These are phyloP conservation scores for Globisporangium paddicum DNA, from an alignment of 352 stramenopile species.

Conservation along the genomic window DNA sequence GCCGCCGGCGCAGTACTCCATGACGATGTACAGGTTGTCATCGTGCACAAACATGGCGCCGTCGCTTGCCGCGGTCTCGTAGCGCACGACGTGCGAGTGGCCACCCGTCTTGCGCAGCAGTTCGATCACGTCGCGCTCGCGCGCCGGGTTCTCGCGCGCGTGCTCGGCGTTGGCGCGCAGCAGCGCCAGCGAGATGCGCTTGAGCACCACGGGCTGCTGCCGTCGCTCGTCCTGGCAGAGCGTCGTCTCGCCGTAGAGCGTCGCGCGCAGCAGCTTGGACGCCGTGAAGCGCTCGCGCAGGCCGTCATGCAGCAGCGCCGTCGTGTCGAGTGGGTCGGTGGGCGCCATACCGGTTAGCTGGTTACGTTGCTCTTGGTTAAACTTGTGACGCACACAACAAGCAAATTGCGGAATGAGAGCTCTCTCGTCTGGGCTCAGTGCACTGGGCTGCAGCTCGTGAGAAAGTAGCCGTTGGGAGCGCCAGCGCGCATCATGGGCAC, in stretches of 20 bases:
- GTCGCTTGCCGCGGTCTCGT: constrained; percentile 15
- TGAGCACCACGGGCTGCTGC: constrained; percentile 49
- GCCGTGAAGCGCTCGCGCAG: constrained; percentile 27
- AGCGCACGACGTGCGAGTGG: constrained; percentile 37
- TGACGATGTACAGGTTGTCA: constrained; percentile 44
- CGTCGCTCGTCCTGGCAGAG: constrained; percentile 34
- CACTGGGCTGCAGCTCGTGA: background rate
- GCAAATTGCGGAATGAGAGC: constrained; percentile 2
- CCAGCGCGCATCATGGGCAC: background rate
- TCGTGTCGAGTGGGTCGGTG: background rate
- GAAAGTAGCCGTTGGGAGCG: background rate
- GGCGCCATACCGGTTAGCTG: background rate
- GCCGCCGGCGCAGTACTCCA: constrained; percentile 61
- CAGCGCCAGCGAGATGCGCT: constrained; percentile 35
- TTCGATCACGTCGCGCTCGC: constrained; percentile 42
- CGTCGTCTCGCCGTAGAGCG: constrained; percentile 51
- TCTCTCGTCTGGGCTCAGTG: background rate
- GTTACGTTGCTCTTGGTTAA: background rate
- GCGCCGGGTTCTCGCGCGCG: constrained; percentile 37
- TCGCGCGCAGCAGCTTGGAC: constrained; percentile 33
- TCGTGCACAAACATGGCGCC: constrained; percentile 32
- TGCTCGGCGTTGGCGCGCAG: constrained; percentile 31
- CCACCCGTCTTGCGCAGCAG: constrained; percentile 28
- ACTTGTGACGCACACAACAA: background rate
- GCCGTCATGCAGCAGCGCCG: constrained; percentile 7